Percentiles rank a stretch among this genome's conserved stretches.
These are phyloP conservation scores for Fusarium falciforme DNA, from an alignment of 2,329 filamentous ascomycete species.

Conservation along the genomic window DNA sequence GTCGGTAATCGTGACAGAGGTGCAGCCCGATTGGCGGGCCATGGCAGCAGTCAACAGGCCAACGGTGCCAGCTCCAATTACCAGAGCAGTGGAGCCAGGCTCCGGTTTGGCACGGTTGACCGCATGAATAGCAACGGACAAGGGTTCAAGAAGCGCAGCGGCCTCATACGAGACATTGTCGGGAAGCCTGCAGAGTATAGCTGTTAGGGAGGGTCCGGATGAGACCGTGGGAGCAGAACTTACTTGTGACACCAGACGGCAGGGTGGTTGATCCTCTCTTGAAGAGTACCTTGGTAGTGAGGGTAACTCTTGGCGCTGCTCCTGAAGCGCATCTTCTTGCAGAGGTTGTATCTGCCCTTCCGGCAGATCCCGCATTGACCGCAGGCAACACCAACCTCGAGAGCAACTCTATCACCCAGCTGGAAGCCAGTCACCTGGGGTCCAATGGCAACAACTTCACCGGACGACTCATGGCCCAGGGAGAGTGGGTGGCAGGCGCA, in stretches of 20 bases:
- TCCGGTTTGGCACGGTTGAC: conserved; percentile 65
- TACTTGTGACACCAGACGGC: conserved; percentile 72
- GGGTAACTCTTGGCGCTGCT: conserved; percentile 72
- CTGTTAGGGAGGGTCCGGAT: conserved; percentile 7
- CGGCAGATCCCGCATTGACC: conserved; percentile 63
- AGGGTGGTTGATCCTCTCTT: conserved; percentile 72
- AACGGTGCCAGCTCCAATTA: conserved; percentile 74
- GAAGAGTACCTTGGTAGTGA: conserved; percentile 72
- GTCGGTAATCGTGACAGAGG: conserved; percentile 69
- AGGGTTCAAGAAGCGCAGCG: conserved; percentile 70
- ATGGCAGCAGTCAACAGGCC: conserved; percentile 73
- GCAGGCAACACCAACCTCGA: conserved; percentile 68
- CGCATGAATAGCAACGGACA: conserved; percentile 72
- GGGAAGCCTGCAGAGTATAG: conserved; percentile 60
- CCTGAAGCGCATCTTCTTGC: conserved; percentile 70
- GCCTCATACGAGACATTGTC: conserved; percentile 68
- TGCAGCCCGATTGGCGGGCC: conserved; percentile 70
- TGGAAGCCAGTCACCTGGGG: conserved; percentile 63
- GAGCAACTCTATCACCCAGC: conserved; percentile 68
- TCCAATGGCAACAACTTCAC: conserved; percentile 67
- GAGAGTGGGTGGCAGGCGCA: conserved; percentile 74
- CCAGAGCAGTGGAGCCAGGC: conserved; percentile 67
- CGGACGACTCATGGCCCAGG: conserved; percentile 72
- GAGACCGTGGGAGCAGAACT: conserved; percentile 32
- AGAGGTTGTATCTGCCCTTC: conserved; percentile 70